Evolutionary conservation across 1,284 basidiomycete species (phyloP), one percentile per base, ranked within the genome.

Genomic region (Sanghuangporus sanghuang): DNA sequence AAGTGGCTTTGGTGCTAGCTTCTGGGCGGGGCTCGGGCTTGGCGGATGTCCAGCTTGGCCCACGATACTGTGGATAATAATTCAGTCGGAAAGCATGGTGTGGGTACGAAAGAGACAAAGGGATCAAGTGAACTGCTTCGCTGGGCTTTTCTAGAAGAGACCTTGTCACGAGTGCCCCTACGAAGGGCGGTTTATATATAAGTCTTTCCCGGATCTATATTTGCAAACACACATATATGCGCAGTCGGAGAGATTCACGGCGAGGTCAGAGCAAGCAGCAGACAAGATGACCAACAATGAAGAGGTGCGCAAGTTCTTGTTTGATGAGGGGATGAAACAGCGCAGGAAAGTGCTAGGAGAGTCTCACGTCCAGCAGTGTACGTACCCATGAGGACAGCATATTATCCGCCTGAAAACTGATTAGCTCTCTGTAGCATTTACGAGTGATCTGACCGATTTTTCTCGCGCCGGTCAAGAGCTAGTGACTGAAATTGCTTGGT

Each of bases 381-480:
- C 32, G 21, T 12, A 16, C 1, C 32, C 16, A 38, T 36, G 14
- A 52, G 35, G 16, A 35, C 9, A 18, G 16, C 14, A 49, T 18
- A 11, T 3, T 16, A 7, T 27, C 3, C 7, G 44, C 35, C 21
- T 44, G 6, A 14, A 1, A 52, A 9, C 39, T 40, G 21, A n/a
- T 27, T 9, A 52, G 23, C 23, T 52, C n/a, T 18, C 21, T 18
- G 44, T n/a, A 63, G 62, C 62, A 23, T 58, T 40, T 18, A 53
- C 56, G 39, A 44, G 35, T 23, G 21, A 46, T n/a, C 36, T 52
- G 14, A 44, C 60, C 18, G 64, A 65, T 40, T 65, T 65, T 36
- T 57, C 61, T 2, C 64, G 64, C 27, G 60, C 64, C n/a, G 64
- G 59, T n/a, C 64, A 65, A 38, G 64, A 65, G 27, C 56, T 65